A percentile compares a stretch with the other conserved stretches of the same genome.
These are phyloP conservation scores for Tolypocladium sp. DNA, from an alignment of 2,329 filamentous ascomycete genomes.

Conservation along the genomic window DNA sequence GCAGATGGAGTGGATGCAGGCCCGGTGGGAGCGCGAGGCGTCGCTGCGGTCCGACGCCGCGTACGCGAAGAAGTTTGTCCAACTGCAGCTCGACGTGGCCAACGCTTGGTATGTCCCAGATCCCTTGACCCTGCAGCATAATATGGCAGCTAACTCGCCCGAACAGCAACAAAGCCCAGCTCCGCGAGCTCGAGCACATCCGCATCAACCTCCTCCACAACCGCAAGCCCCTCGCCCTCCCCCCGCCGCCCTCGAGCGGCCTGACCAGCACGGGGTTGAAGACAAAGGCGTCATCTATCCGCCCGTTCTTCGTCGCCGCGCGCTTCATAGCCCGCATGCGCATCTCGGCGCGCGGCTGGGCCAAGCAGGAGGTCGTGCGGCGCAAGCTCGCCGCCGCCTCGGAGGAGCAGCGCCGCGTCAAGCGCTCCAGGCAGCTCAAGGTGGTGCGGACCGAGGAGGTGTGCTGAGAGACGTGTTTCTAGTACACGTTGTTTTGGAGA, in stretches of 20 bases:
- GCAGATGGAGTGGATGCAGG: constrained; percentile 86
- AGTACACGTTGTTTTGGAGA: background rate
- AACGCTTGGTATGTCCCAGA: constrained; percentile 61
- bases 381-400: constrained; percentile 38
- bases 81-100: constrained; percentile 71
- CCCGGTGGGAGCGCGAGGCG: constrained; percentile 70
- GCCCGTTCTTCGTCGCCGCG: constrained; percentile 35
- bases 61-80: constrained; percentile 79
- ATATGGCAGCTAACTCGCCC: background rate
- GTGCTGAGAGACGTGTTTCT: background rate
- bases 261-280: constrained; percentile 6
- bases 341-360: constrained; percentile 39
- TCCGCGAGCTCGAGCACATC: constrained; percentile 77
- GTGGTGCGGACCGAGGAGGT: constrained; percentile 20
- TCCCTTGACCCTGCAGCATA: background rate
- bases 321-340: constrained; percentile 44
- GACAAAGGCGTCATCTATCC: constrained; percentile 23
- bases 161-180: constrained; percentile 80
- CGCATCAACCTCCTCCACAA: constrained; percentile 35
- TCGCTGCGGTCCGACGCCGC: constrained; percentile 71
- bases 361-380: constrained; percentile 40
- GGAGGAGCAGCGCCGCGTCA: constrained; percentile 35
- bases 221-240: constrained; percentile 23
- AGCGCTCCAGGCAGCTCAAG: constrained; percentile 29
- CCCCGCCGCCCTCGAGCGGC: constrained; percentile 11